These are phyloP conservation scores for Peltaster fructicola DNA, from an alignment of 2,329 filamentous ascomycete species.

Conservation along the genomic window DNA sequence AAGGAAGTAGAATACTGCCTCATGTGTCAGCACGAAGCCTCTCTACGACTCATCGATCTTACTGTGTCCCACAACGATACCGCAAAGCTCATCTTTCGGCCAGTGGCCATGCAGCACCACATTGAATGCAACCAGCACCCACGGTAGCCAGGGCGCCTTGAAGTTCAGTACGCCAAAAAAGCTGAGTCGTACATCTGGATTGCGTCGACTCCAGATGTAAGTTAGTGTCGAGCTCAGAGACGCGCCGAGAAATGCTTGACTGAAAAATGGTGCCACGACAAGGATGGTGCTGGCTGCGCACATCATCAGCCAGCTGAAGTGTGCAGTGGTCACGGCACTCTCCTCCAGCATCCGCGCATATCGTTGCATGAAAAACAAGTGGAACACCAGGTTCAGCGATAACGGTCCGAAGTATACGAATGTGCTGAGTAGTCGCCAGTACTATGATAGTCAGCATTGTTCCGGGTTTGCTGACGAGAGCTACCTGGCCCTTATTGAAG, in stretches of 20 bases:
- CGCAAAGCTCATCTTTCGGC: conserved; percentile 91
- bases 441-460: conserved; percentile 35
- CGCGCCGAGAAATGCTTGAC: conserved; percentile 86
- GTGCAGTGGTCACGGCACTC: conserved; percentile 78
- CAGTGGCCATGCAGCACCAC: conserved; percentile 76
- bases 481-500: conserved; percentile 77
- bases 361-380: conserved; percentile 94
- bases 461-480: conserved; percentile 11
- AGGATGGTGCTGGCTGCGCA: conserved; percentile 71
- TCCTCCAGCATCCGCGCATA: conserved; percentile 93
- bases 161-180: conserved; percentile 71
- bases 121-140: conserved; percentile 88
- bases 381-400: conserved; percentile 85
- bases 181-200: conserved; percentile 77
- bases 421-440: conserved; percentile 89
- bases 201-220: conserved; percentile 93
- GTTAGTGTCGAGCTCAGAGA: conserved; percentile 83
- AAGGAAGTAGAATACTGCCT: conserved; percentile 83
- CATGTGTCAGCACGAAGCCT: conserved; percentile 1
- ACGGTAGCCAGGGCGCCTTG: conserved; percentile 83
- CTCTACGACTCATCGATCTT: conserved; percentile 9
- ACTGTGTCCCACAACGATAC: conserved; percentile 77
- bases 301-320: conserved; percentile 86
- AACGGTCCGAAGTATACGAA: conserved; percentile 96
- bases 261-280: conserved; percentile 66